These are phyloP conservation scores for Bauhinia variegata DNA, from an alignment of 306 rosid genomes.

Conservation along the genomic window DNA sequence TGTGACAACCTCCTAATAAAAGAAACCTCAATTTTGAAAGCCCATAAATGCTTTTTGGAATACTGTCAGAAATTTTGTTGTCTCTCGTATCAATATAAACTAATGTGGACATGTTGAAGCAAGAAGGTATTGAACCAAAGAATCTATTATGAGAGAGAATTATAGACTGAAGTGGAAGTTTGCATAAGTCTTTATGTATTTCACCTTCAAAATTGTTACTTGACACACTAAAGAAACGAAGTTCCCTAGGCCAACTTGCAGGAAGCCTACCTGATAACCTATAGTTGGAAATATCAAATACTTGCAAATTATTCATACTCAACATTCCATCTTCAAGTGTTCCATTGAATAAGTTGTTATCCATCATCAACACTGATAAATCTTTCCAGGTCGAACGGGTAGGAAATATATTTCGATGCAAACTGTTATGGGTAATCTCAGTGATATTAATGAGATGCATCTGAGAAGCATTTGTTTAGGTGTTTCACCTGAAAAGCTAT, in stretches of 20 bases:
- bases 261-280: background rate
- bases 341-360: background rate
- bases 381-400: too few relatives aligned
- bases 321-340: background rate
- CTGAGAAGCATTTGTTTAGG: background rate
- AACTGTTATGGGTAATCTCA: constrained; percentile 11
- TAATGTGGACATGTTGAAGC: too few relatives aligned
- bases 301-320: background rate
- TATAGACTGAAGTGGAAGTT: background rate
- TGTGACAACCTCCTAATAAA: too few relatives aligned
- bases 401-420: background rate
- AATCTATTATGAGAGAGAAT: background rate
- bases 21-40: background rate
- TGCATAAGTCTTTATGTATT: background rate
- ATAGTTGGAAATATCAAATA: background rate
- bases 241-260: background rate
- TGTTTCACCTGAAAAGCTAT: background rate
- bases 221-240: too few relatives aligned
- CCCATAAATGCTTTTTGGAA: too few relatives aligned
- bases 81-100: too few relatives aligned
- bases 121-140: background rate
- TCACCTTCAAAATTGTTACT: background rate
- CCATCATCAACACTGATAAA: background rate
- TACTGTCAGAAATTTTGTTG: too few relatives aligned
- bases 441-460: background rate